phyloP scores from a whole-genome alignment of 2,329 filamentous ascomycete genomes.

The Fusarium penzigii region DNA sequence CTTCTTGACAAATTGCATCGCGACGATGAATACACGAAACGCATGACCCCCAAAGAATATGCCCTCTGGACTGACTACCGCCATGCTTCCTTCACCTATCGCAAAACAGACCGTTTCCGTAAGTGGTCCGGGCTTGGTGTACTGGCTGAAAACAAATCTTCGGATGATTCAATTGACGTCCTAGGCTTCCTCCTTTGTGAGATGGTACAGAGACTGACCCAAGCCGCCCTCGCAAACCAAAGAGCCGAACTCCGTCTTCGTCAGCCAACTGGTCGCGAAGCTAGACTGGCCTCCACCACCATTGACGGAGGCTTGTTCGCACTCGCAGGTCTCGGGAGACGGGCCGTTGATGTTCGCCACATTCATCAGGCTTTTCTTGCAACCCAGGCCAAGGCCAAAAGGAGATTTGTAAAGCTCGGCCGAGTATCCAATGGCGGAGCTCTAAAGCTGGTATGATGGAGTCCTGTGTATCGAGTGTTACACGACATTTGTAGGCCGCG shows the following conservation, averaged over 20 bases:
- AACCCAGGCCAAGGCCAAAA: slow-evolving; percentile 7
- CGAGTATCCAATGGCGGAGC: neutral
- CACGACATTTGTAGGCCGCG: no score
- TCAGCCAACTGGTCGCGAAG: neutral
- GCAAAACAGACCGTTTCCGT: slow-evolving; percentile 92
- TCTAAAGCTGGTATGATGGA: slow-evolving; percentile 7
- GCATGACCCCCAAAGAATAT: slow-evolving; percentile 96
- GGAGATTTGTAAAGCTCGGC: neutral
- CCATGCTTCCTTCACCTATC: slow-evolving; percentile 95
- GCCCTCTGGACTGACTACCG: slow-evolving; percentile 97
- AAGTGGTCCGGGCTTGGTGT: slow-evolving; percentile 97
- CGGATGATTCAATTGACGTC: slow-evolving; percentile 96
- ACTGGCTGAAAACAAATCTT: slow-evolving; percentile 91
- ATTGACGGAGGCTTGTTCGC: slow-evolving; percentile 6
- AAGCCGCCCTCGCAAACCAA: slow-evolving; percentile 91
- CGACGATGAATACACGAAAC: slow-evolving; percentile 91
- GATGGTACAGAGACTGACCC: slow-evolving; percentile 93
- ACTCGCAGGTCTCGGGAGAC: neutral
- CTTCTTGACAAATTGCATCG: slow-evolving; percentile 85
- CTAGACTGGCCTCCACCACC: rapidly evolving
- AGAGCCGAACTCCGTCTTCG: slow-evolving; percentile 33
- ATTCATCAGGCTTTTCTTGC: slow-evolving; percentile 7
- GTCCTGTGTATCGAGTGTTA: no score
- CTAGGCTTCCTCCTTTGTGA: slow-evolving; percentile 95
- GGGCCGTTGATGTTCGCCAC: slow-evolving; percentile 1